These are phyloP conservation scores for Candida suzukii DNA, from an alignment of 805 yeast genomes.

Conservation along the genomic window DNA sequence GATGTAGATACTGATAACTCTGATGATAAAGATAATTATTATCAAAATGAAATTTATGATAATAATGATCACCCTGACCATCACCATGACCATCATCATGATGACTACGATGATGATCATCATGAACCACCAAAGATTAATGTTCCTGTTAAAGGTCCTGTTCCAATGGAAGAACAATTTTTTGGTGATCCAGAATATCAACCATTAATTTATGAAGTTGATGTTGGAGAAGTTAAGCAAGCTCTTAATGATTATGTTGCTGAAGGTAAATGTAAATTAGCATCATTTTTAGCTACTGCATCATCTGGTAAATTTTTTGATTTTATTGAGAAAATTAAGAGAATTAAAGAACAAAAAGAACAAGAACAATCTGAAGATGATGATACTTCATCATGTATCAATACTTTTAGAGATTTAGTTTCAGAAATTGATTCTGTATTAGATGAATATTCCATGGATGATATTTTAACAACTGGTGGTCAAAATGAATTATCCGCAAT, in stretches of 20 bases:
- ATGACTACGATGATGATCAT: not conserved
- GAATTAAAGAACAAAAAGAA: not conserved
- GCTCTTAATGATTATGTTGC: constrained; percentile 13
- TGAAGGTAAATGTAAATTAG: constrained; percentile 21
- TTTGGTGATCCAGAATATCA: constrained; percentile 13
- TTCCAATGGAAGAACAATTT: constrained; percentile 12
- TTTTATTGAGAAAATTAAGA: constrained; percentile 6
- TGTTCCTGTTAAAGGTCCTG: constrained; percentile 20
- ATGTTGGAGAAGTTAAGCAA: constrained; percentile 16
- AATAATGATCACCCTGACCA: not conserved
- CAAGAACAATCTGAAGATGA: constrained; percentile 6
- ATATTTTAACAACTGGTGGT: constrained; percentile 7
- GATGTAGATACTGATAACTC: too few species aligned
- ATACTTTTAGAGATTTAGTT: not conserved
- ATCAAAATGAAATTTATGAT: not conserved
- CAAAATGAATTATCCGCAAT: constrained; percentile 6
- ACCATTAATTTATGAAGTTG: constrained; percentile 15
- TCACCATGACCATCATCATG: not conserved
- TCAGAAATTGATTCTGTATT: not conserved
- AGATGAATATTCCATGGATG: constrained; percentile 6
- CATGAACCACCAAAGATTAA: constrained; percentile 6
- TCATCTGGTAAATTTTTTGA: constrained; percentile 17
- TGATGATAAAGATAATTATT: constrained; percentile 1
- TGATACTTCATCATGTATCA: not conserved
- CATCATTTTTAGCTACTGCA: constrained; percentile 20